Evolutionary conservation across 1,284 basidiomycete genomes (phyloP).

Genomic region (Cutaneotrichosporon cyanovorans): DNA sequence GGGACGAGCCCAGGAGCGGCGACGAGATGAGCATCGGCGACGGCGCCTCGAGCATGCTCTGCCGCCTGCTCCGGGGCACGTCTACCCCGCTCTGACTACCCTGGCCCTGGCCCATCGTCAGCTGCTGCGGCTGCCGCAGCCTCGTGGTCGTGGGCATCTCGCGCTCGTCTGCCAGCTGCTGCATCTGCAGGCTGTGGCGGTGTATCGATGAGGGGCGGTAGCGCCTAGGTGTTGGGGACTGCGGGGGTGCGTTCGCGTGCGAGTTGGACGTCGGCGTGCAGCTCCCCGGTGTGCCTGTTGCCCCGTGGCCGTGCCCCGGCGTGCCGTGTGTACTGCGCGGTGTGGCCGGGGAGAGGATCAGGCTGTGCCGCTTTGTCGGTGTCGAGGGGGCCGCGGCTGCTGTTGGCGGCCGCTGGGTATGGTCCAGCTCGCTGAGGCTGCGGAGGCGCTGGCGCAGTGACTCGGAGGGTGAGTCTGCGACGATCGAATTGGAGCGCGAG

Average conservation of each 20-base stretch:
- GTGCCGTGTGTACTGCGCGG: constrained; percentile 10
- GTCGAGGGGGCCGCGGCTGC: not conserved
- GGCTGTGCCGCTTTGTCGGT: not conserved
- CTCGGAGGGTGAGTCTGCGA: constrained; percentile 1
- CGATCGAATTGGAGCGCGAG: not conserved
- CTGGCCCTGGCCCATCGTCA: constrained; percentile 5
- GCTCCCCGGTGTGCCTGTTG: constrained; percentile 9
- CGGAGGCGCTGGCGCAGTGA: constrained; percentile 12
- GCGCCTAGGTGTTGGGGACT: constrained; percentile 13
- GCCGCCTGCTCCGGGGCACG: constrained; percentile 3
- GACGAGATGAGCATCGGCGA: not conserved
- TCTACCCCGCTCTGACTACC: not conserved
- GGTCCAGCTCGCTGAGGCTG: constrained; percentile 8
- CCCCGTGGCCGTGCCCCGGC: constrained; percentile 9
- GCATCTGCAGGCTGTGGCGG: constrained; percentile 3
- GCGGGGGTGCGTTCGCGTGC: constrained; percentile 2
- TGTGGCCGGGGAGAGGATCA: constrained; percentile 3
- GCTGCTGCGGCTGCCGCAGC: constrained; percentile 11
- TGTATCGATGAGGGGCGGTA: not conserved
- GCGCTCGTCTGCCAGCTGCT: not conserved
- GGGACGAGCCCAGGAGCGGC: constrained; percentile 4
- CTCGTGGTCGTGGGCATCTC: constrained; percentile 8
- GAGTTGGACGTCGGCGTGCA: constrained; percentile 8
- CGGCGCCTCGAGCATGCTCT: constrained; percentile 6
- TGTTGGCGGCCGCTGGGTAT: not conserved